Evolutionary conservation across 2,329 filamentous ascomycete genomes (phyloP).

Genomic region (Hypocrella siamensis): DNA sequence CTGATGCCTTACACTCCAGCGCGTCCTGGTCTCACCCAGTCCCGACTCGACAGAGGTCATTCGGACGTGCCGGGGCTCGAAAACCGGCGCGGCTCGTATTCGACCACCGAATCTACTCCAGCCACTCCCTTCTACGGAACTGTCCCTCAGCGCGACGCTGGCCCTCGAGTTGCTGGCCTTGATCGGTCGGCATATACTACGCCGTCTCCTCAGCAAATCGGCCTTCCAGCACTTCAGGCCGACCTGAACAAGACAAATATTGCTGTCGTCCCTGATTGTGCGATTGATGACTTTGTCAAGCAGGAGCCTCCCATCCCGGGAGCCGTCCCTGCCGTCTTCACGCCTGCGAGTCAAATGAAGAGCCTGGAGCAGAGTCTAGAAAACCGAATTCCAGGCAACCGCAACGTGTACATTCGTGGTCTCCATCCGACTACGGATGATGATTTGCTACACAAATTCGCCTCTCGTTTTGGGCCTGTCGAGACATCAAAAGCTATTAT

Average conservation of each 20-base stretch:
- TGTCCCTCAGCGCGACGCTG: constrained; percentile 41
- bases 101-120: constrained; percentile 50
- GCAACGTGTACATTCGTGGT: constrained; percentile 95
- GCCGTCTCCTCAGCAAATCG: constrained; percentile 47
- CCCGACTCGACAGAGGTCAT: constrained; percentile 29
- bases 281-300: constrained; percentile 49
- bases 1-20: constrained; percentile 37
- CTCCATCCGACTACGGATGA: constrained; percentile 92
- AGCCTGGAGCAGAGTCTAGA: constrained; percentile 87
- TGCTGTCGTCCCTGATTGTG: constrained; percentile 25
- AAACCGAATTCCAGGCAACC: constrained; percentile 81
- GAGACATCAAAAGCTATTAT: constrained; percentile 98
- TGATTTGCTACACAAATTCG: constrained; percentile 68
- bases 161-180: constrained; percentile 38
- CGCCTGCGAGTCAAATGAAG: constrained; percentile 71
- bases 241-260: constrained; percentile 25
- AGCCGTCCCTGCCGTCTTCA: constrained; percentile 81
- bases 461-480: constrained; percentile 78
- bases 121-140: constrained; percentile 50
- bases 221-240: constrained; percentile 22
- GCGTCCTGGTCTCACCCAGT: constrained; percentile 26
- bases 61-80: constrained; percentile 46
- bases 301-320: constrained; percentile 72
- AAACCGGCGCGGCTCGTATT: constrained; percentile 52
- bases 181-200: constrained; percentile 52